Base-by-base conservation (phyloP, 176 grass and related monocot genomes). In the Phoenix dactylifera region DNA sequence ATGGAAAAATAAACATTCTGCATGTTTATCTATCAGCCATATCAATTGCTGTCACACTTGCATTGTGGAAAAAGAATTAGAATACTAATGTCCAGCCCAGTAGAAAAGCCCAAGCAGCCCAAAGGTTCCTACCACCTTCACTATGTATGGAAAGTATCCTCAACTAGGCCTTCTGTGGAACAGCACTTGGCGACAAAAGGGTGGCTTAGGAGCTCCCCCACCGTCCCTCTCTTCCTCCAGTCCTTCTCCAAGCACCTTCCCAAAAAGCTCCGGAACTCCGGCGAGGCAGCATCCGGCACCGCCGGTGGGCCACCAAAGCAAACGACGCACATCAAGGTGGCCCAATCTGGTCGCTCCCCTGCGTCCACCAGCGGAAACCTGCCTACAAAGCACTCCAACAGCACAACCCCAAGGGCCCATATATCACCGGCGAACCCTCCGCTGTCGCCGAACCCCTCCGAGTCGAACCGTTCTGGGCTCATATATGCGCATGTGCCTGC, bases 401-500 rank as follows among this genome's bases (percentile, higher is more conserved):
- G 55, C n/a, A 79, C 81, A 14, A 75, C 71, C 35, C 76, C 78
- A 16, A 74, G 65, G 48, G 76, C 55, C 81, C 75, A 71, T 50
- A 74, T 59, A 15, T 74, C 81, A 15, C 70, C 29, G 52, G 81
- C 14, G 53, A 74, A 55, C 22, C 19, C 59, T 20, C n/a, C 49
- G 3, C 18, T 52, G 15, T 24, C 53, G 19, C 54, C 56, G 73
- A 72, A 67, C 57, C 62, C 54, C 66, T 70, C 78, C 1, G 78
- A 61, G 65, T 81, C 78, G 35, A 81, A 52, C 65, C 65, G 49
- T 59, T 75, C 72, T 17, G 78, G 72, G 59, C 78, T 74, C 78
- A 74, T 74, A 65, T 75, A 75, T 53, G 65, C 66, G 52, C 65
- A 75, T 24, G 72, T 71, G 44, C 78, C 72, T 1, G 9, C 22